Conservation (phyloP, 208 protist species). For the Endotrypanum monterogeii region DNA sequence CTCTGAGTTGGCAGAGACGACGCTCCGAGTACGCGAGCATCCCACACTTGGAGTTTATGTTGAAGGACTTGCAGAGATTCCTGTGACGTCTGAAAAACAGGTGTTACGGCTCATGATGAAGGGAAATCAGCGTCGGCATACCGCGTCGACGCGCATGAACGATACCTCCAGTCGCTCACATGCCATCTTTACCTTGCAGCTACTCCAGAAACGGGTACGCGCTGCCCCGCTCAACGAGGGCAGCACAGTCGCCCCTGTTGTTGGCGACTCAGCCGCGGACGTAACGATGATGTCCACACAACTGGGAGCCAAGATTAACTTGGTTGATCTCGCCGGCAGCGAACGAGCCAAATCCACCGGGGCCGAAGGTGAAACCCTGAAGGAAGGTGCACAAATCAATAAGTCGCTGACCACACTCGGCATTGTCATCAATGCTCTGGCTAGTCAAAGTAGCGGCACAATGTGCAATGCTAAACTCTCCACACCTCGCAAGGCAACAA, state of each 20-base stretch:
- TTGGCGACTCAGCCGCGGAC: slow-evolving; percentile 9
- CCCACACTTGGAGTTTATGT: slow-evolving; percentile 81
- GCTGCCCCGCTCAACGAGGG: background rate
- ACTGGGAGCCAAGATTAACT: slow-evolving; percentile 76
- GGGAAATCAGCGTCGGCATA: slow-evolving; percentile 75
- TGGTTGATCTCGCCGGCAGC: slow-evolving; percentile 94
- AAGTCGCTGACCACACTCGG: slow-evolving; percentile 88
- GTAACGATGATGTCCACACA: slow-evolving; percentile 42
- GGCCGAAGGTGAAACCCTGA: slow-evolving; percentile 72
- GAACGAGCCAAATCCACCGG: slow-evolving; percentile 87
- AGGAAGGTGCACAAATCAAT: slow-evolving; percentile 93
- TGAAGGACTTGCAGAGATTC: slow-evolving; percentile 70
- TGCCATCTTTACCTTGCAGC: slow-evolving; percentile 94
- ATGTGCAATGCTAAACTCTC: background rate
- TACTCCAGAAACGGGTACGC: slow-evolving; percentile 54
- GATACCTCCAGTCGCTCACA: slow-evolving; percentile 95
- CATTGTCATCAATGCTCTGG: slow-evolving; percentile 91
- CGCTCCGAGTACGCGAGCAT: slow-evolving; percentile 76
- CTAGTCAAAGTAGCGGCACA: slow-evolving; percentile 42
- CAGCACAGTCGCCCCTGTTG: background rate
- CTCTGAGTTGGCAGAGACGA: slow-evolving; percentile 24
- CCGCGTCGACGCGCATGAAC: slow-evolving; percentile 95
- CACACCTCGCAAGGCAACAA: background rate
- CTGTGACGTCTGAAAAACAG: slow-evolving; percentile 55
- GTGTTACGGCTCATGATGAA: slow-evolving; percentile 69